Evolutionary conservation across 1,284 basidiomycete species (phyloP).

Genomic region (Meripilus lineatus): DNA sequence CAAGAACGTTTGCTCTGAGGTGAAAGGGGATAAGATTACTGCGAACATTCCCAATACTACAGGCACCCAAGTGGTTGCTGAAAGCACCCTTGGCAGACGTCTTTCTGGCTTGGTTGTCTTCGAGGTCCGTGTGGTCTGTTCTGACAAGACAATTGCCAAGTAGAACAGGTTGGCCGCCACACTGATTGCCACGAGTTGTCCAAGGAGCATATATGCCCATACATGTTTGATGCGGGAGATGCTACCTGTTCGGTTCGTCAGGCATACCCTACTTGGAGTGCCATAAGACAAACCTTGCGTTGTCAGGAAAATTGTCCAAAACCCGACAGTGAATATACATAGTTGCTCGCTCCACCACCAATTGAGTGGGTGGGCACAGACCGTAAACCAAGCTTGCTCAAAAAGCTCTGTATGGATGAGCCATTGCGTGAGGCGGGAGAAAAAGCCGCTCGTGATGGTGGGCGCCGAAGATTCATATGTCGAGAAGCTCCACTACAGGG

Average conservation of each 20-base stretch:
- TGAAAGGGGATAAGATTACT: slow-evolving; percentile 46
- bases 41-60: slow-evolving; percentile 45
- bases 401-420: slow-evolving; percentile 57
- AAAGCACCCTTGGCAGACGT: slow-evolving; percentile 26
- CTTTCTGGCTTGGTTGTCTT: slow-evolving; percentile 5
- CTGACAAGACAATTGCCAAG: slow-evolving; percentile 45
- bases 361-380: slow-evolving; percentile 41
- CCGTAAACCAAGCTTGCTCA: slow-evolving; percentile 54
- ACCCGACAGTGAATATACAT: slow-evolving; percentile 62
- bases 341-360: slow-evolving; percentile 80
- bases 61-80: too few species aligned
- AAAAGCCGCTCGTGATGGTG: slow-evolving; percentile 9
- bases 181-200: slow-evolving; percentile 71
- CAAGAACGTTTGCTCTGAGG: slow-evolving; percentile 47
- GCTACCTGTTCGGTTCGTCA: slow-evolving; percentile 25
- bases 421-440: slow-evolving; percentile 47
- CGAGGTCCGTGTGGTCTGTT: slow-evolving; percentile 12
- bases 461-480: too few species aligned
- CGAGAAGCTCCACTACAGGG: too few species aligned
- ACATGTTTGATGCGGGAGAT: slow-evolving; percentile 45
- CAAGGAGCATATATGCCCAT: slow-evolving; percentile 73
- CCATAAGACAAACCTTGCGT: slow-evolving; percentile 43
- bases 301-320: slow-evolving; percentile 57
- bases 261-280: neutral
- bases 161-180: slow-evolving; percentile 67